Evolutionary conservation across 202 grass and related monocot species (phyloP), one percentile per base, ranked within the genome.

Genomic region (Schoenoplectus triqueter): DNA sequence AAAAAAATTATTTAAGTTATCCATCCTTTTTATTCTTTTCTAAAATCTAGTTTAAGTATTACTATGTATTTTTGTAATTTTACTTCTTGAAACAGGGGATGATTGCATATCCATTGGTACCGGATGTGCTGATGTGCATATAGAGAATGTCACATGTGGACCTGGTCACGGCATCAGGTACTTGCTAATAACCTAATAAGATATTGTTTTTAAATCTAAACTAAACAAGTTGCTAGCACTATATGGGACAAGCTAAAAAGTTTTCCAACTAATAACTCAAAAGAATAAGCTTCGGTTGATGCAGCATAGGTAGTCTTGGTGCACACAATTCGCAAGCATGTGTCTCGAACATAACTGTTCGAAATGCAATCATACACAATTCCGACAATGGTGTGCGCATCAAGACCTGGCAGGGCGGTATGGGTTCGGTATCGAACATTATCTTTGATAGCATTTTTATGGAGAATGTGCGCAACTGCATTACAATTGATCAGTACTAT

Each of bases 391-490:
- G 90, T 14, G 81, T 92, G 4, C 83, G 95, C 57, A 97, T 94
- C 92, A 97, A 97, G 92, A 94, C 94, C 5, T 94, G 94, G 92
- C 92, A 97, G 79, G 92, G 92, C 2, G 95, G 95, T 51, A 81
- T 69, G 1, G 92, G 95, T 3, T 78, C 89, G 0, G 89, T 97
- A 7, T 83, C 87, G 0, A 84, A 40, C 19, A 86, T 94, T 6
- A 82, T 66, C 14, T 97, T 97, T 69, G 79, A 87, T 21, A 78
- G 50, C 73, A 89, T 97, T 57, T 47, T 18, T 22, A 89, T 94
- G 92, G 89, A 86, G 75, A 92, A 94, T 62, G 95, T 97, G 20
- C 81, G 19, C 70, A 92, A 86, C 82, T 97, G 92, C 87, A 97
- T 97, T 87, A 83, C 91, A 56, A 89, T 97, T 72, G 92, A 97